A percentile compares a stretch with the other conserved stretches of the same genome.
Conservation (phyloP, 148 eudicot species). For the Vaccinium corymbosum region DNA sequence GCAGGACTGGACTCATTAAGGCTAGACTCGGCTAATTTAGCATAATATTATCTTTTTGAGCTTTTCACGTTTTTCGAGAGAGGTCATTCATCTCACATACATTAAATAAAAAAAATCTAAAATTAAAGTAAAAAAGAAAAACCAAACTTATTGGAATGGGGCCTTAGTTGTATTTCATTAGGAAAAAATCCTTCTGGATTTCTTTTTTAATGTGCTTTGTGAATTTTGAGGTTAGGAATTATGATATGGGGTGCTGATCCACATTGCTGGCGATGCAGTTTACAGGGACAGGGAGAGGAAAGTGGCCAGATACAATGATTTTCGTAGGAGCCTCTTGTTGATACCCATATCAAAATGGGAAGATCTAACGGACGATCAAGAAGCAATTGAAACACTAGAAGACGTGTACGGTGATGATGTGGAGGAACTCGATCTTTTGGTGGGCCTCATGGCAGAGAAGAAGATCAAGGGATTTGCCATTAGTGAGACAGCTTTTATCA, state of each 20-base stretch:
- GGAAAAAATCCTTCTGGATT: too few relatives aligned
- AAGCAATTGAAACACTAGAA: constrained; percentile 29
- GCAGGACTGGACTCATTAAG: too few relatives aligned
- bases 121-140: too few relatives aligned
- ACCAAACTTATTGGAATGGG: too few relatives aligned
- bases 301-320: constrained; percentile 41
- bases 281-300: constrained; percentile 46
- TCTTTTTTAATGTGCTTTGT: too few relatives aligned
- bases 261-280: constrained; percentile 22
- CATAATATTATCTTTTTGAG: too few relatives aligned
- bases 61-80: too few relatives aligned
- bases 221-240: neutral
- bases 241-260: neutral
- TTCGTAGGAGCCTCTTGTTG: constrained; percentile 28
- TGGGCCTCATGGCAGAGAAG: constrained; percentile 44
- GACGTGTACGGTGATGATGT: constrained; percentile 40
- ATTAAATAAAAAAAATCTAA: too few relatives aligned
- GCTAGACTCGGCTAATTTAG: too few relatives aligned
- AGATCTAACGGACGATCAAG: constrained; percentile 38
- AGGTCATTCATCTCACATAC: too few relatives aligned
- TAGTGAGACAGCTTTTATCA: constrained; percentile 42
- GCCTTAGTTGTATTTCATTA: too few relatives aligned
- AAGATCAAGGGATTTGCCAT: constrained; percentile 47
- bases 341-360: constrained; percentile 48
- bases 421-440: constrained; percentile 38